Conservation (phyloP, 1,284 basidiomycete genomes). For the Rhodotorula sp. region DNA sequence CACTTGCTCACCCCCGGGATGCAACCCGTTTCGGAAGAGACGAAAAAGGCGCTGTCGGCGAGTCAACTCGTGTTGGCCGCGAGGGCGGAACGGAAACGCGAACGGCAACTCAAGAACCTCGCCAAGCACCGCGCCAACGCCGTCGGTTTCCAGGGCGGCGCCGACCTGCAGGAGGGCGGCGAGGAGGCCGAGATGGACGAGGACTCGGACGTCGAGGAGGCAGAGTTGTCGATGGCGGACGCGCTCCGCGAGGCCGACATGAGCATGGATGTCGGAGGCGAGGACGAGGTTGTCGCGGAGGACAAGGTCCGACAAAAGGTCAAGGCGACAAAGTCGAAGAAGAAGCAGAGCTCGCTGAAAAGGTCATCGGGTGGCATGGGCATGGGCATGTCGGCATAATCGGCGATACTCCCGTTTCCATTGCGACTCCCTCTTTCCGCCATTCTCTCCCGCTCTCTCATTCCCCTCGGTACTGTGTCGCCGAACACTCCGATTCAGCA, state of each 20-base stretch:
- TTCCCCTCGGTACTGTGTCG: neutral
- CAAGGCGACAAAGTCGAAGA: slow-evolving; percentile 38
- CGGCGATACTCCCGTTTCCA: no score
- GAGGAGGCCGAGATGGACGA: slow-evolving; percentile 32
- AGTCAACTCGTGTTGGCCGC: slow-evolving; percentile 37
- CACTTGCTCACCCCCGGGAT: slow-evolving; percentile 41
- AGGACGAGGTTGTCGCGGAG: slow-evolving; percentile 17
- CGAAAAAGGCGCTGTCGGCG: slow-evolving; percentile 42
- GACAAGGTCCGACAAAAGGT: slow-evolving; percentile 24
- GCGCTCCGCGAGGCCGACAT: slow-evolving; percentile 39
- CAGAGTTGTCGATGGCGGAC: slow-evolving; percentile 36
- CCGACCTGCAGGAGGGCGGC: slow-evolving; percentile 29
- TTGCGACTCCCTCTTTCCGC: no score
- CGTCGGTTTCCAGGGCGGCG: slow-evolving; percentile 33
- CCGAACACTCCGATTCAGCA: neutral
- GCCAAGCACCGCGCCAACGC: slow-evolving; percentile 14
- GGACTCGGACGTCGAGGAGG: slow-evolving; percentile 31
- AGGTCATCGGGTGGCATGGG: slow-evolving; percentile 22
- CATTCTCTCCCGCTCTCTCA: neutral
- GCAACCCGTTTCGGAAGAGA: slow-evolving; percentile 30
- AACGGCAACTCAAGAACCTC: slow-evolving; percentile 20
- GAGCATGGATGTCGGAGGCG: slow-evolving; percentile 28
- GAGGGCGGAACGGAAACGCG: slow-evolving; percentile 39
- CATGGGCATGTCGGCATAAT: slow-evolving; percentile 7
- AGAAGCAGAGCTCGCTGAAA: slow-evolving; percentile 24